Evolutionary conservation across 164 flowering plant species (phyloP).

Genomic region (Tetrastigma voinierianum): DNA sequence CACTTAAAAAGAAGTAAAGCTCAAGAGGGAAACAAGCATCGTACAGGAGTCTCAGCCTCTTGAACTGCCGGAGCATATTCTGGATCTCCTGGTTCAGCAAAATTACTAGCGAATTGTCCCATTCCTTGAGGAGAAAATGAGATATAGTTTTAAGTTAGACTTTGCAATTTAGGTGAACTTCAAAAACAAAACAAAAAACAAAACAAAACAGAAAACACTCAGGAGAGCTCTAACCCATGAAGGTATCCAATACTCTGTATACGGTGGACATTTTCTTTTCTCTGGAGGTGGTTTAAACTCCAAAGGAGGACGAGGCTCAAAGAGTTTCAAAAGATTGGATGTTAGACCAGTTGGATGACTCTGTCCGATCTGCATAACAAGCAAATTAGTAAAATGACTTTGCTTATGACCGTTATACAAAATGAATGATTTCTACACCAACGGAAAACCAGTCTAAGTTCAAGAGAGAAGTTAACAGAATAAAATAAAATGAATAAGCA

Average conservation of each 20-base stretch:
- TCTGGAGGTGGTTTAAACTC: conserved; percentile 92
- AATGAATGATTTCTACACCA: too few relatives aligned
- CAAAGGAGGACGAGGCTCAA: conserved; percentile 94
- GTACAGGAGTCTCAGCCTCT: conserved; percentile 84
- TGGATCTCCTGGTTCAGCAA: conserved; percentile 90
- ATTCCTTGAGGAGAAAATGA: conserved; percentile 50
- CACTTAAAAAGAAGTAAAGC: not conserved
- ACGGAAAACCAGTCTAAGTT: too few relatives aligned
- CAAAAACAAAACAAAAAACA: too few relatives aligned
- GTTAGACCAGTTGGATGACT: conserved; percentile 98
- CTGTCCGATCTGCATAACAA: conserved; percentile 79
- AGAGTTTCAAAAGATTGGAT: conserved; percentile 81
- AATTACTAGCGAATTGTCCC: conserved; percentile 80
- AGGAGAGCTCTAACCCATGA: not conserved
- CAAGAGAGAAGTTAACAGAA: too few relatives aligned
- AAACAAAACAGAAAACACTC: too few relatives aligned
- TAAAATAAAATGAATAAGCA: too few relatives aligned
- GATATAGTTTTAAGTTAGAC: not conserved
- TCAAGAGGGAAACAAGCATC: conserved; percentile 13
- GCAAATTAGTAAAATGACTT: not conserved
- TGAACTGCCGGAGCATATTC: conserved; percentile 91
- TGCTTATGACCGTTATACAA: not conserved
- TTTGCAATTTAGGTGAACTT: not conserved
- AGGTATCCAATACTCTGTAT: conserved; percentile 47
- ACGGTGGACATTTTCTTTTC: conserved; percentile 91